Conservation (phyloP, 768 basidiomycete species). For the Suillus variegatus region DNA sequence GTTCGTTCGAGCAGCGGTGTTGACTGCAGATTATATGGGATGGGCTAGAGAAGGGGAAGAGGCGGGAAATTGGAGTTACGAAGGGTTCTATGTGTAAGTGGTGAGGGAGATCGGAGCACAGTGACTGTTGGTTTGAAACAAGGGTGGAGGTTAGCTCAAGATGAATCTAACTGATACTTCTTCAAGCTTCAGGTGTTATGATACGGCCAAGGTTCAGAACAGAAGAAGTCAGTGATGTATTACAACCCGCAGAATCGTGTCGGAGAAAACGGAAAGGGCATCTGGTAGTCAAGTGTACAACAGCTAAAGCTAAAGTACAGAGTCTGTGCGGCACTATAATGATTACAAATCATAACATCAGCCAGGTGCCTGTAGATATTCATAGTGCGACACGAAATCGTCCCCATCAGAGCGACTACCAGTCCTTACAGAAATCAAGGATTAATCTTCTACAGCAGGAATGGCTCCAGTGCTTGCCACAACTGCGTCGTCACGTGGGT, state of each 20-base stretch:
- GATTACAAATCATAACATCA: background rate
- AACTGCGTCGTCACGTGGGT: background rate
- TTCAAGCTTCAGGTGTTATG: background rate
- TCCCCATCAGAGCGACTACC: background rate
- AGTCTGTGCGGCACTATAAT: background rate
- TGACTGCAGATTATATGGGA: slow-evolving; percentile 30
- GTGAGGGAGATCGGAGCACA: background rate
- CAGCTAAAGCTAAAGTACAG: background rate
- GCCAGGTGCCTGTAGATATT: background rate
- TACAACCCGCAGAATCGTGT: background rate
- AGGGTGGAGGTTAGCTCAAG: background rate
- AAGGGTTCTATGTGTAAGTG: slow-evolving; percentile 25
- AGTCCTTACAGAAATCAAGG: background rate
- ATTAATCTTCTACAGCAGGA: background rate
- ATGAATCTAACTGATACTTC: background rate
- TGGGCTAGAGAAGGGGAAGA: slow-evolving; percentile 25
- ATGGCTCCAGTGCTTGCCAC: background rate
- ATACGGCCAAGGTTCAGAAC: background rate
- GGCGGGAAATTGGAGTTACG: slow-evolving; percentile 24
- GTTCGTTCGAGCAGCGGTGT: slow-evolving; percentile 32
- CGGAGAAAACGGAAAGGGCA: background rate
- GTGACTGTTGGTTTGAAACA: background rate
- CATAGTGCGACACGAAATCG: background rate
- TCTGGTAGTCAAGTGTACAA: background rate
- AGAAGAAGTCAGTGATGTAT: background rate